phyloP scores from a whole-genome alignment of 805 yeast species.

The Ogataea pignaliae region DNA sequence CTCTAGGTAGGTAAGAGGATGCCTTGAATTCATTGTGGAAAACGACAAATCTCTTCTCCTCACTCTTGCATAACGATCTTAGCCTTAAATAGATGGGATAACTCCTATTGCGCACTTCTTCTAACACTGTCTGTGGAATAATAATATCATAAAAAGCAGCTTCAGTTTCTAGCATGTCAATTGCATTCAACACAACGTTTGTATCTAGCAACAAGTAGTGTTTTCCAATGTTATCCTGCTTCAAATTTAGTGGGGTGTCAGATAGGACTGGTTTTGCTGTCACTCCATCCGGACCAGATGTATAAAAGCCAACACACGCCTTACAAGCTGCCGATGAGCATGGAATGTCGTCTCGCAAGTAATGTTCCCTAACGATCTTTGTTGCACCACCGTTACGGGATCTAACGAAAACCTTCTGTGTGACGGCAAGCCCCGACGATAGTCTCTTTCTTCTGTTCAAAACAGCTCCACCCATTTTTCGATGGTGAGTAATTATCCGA shows the following conservation, averaged over 20 bases:
- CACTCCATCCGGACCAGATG: constrained; percentile 64
- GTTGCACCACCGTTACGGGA: constrained; percentile 87
- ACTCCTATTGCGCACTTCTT: constrained; percentile 85
- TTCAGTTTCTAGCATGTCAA: constrained; percentile 79
- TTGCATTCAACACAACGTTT: constrained; percentile 80
- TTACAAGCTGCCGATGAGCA: constrained; percentile 75
- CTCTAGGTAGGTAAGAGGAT: constrained; percentile 62
- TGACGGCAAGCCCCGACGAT: constrained; percentile 55
- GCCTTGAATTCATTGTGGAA: constrained; percentile 89
- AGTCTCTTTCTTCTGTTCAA: constrained; percentile 37
- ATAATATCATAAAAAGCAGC: constrained; percentile 83
- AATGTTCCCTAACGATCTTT: constrained; percentile 91
- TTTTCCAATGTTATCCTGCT: constrained; percentile 42
- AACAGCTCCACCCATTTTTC: constrained; percentile 8
- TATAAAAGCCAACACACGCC: constrained; percentile 49
- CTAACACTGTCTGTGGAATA: constrained; percentile 91
- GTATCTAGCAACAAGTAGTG: constrained; percentile 88
- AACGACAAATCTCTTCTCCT: constrained; percentile 79
- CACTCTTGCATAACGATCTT: constrained; percentile 68
- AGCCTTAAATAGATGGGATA: constrained; percentile 84
- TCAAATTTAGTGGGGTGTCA: constrained; percentile 48
- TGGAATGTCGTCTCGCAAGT: constrained; percentile 86
- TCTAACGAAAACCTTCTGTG: constrained; percentile 87
- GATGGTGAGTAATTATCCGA: background rate
- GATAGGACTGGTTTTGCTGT: constrained; percentile 65